A percentile compares a stretch with the other conserved stretches of the same genome.
Conservation (phyloP, 805 yeast genomes). For the Kodamaea kakaduensis region DNA sequence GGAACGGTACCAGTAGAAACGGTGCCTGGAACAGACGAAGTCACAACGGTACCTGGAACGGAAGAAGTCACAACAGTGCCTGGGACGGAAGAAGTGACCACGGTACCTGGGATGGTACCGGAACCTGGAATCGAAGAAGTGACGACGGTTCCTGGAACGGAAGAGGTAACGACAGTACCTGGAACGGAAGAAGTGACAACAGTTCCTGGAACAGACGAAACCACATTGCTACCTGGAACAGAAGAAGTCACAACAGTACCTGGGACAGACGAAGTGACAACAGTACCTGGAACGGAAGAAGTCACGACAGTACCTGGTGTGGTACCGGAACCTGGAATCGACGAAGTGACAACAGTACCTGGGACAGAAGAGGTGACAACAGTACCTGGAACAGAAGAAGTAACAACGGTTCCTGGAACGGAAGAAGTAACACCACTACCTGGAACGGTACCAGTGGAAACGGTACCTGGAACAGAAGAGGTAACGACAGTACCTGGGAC, state of each 20-base stretch:
- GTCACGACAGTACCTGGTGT: neutral
- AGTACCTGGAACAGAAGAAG: no score
- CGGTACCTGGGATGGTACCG: no score
- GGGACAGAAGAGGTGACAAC: no score
- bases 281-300: conserved; percentile 1
- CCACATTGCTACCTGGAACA: no score
- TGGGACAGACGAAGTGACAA: conserved; percentile 1
- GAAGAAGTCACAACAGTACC: no score
- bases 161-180: no score
- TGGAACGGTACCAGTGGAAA: no score
- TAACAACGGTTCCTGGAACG: no score
- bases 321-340: neutral
- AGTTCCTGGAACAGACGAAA: neutral
- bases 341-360: no score
- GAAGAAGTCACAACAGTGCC: neutral
- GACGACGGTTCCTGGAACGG: conserved; percentile 1
- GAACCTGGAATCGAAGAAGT: neutral
- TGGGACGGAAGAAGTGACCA: neutral
- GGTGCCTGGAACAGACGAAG: neutral
- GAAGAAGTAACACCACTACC: no score
- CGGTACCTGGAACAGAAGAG: no score
- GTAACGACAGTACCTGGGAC: no score
- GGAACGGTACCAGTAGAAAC: conserved; percentile 2
- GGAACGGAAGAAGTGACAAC: conserved; percentile 1
- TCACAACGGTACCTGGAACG: conserved; percentile 3